Evolutionary conservation across 2,329 filamentous ascomycete species (phyloP), one percentile per base, ranked within the genome.

Genomic region (Ophiostoma himal-ulmi): DNA sequence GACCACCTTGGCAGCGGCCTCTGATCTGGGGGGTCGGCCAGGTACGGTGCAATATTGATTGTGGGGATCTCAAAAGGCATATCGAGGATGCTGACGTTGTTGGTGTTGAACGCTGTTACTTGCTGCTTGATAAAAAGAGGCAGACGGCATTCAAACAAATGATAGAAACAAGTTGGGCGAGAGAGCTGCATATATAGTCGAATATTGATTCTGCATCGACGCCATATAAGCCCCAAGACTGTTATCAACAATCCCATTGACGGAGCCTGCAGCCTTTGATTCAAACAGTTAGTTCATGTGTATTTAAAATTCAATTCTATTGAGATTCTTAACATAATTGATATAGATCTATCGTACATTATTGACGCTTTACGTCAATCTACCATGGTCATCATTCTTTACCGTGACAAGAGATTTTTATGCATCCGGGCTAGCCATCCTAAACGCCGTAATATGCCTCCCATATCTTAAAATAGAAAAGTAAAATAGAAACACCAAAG

Each of bases 41-140:
- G 74, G 70, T 78, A 80, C 48, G 77, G 76, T 17, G 73, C 73
- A 41, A 79, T 76, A 69, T 80, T 75, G 69, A 79, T 75, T 7
- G 77, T 79, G 22, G 78, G 78, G 41, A 79, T 77, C 3, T 54
- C n/a, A 64, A 71, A 71, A 1, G 70, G 39, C 68, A 71, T 71
- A 14, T 30, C 13, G 22, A 14, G n/a, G 52, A 26, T 22, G 48
- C 3, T 26, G 2, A 14, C 39, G 39, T 30, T 30, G 30, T 4
- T 2, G 44, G 17, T 20, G 44, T 48, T 48, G 8, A n/a, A 6
- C 10, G 11, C 44, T n/a, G 17, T n/a, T 48, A 17, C 17, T 14
- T 44, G 44, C 8, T 48, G 44, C 44, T 48, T 48, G 4, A 4
- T 20, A 48, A 48, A 48, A 20, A 7, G 44, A 44, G 13, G 17